These are phyloP conservation scores for Aspergillus flavus DNA, from an alignment of 2,329 filamentous ascomycete genomes.

Conservation along the genomic window DNA sequence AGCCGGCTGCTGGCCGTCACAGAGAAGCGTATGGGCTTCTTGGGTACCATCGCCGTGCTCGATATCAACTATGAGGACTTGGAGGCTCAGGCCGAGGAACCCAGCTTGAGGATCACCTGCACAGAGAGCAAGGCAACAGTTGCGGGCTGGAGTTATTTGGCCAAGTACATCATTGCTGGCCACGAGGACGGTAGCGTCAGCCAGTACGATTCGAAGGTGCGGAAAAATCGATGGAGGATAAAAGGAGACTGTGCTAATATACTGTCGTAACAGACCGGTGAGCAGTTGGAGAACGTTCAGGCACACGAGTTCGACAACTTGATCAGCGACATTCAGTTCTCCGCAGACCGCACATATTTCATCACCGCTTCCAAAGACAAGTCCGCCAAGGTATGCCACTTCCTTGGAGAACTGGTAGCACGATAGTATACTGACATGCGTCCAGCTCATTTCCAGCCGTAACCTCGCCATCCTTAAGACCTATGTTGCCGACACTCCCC, in stretches of 20 bases:
- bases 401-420: background rate
- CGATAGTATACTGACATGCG: slow-evolving; percentile 20
- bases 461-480: slow-evolving; percentile 93
- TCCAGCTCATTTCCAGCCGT: slow-evolving; percentile 75
- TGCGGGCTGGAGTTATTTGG: slow-evolving; percentile 92
- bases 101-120: slow-evolving; percentile 82
- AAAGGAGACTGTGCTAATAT: background rate
- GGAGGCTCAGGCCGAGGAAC: slow-evolving; percentile 82
- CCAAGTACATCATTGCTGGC: slow-evolving; percentile 94
- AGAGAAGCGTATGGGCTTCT: slow-evolving; percentile 96
- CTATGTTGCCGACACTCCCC: slow-evolving; percentile 86
- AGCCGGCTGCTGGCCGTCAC: slow-evolving; percentile 89
- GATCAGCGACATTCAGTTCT: slow-evolving; percentile 95
- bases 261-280: slow-evolving; percentile 63
- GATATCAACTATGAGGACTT: slow-evolving; percentile 78
- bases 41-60: slow-evolving; percentile 90
- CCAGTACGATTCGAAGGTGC: slow-evolving; percentile 85
- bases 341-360: slow-evolving; percentile 91
- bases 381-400: slow-evolving; percentile 72
- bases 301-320: slow-evolving; percentile 81
- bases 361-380: slow-evolving; percentile 99
- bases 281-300: slow-evolving; percentile 76
- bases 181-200: slow-evolving; percentile 96
- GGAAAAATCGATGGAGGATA: slow-evolving; percentile 13
- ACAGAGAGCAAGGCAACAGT: slow-evolving; percentile 97